These are phyloP conservation scores for Hortiboletus campestris DNA, from an alignment of 768 basidiomycete species.

Conservation along the genomic window DNA sequence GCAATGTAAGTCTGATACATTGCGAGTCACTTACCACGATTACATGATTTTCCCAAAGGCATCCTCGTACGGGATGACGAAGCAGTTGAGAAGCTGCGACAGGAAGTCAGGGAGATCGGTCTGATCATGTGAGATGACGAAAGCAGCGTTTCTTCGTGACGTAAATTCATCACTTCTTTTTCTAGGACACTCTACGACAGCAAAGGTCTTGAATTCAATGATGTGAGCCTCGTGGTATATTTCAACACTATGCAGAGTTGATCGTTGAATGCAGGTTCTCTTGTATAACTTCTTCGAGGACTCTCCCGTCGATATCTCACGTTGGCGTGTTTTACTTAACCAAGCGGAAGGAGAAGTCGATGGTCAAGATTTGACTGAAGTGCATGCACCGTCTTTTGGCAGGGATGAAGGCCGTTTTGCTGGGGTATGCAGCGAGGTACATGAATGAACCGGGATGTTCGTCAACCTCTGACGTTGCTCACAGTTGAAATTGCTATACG, in stretches of 20 bases:
- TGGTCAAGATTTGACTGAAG: slow-evolving; percentile 5
- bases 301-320: slow-evolving; percentile 46
- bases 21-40: too few relatives aligned
- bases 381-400: slow-evolving; percentile 44
- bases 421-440: slow-evolving; percentile 59
- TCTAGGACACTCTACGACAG: slow-evolving; percentile 33
- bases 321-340: slow-evolving; percentile 62
- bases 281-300: slow-evolving; percentile 75
- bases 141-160: not conserved
- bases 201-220: slow-evolving; percentile 30
- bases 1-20: too few relatives aligned
- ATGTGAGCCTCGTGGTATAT: slow-evolving; percentile 3
- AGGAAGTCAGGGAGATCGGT: slow-evolving; percentile 57
- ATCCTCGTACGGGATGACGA: slow-evolving; percentile 66
- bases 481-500: too few relatives aligned
- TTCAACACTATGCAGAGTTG: not conserved
- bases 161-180: not conserved
- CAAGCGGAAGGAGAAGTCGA: slow-evolving; percentile 28
- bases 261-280: slow-evolving; percentile 49
- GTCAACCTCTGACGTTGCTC: too few relatives aligned
- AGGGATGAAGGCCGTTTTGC: slow-evolving; percentile 47
- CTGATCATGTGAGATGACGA: slow-evolving; percentile 48
- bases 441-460: too few relatives aligned
- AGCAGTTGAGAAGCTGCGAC: slow-evolving; percentile 45
- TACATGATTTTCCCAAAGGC: too few relatives aligned